Evolutionary conservation across 2,329 filamentous ascomycete genomes (phyloP).

Genomic region (Fusarium continuum): DNA sequence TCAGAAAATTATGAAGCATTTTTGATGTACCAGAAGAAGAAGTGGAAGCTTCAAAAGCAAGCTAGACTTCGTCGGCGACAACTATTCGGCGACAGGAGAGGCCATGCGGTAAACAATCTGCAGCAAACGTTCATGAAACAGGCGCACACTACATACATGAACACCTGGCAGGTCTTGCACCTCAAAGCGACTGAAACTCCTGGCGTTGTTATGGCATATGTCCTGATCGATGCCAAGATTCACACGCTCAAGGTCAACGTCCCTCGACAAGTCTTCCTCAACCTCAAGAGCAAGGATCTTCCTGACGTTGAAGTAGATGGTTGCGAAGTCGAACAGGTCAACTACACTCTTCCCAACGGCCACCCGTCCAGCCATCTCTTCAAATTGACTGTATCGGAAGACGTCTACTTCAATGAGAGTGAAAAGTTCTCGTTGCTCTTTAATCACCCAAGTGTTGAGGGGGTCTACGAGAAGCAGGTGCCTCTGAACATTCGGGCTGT

Average conservation of each 20-base stretch:
- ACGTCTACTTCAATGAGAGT: constrained; percentile 83
- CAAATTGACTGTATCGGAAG: constrained; percentile 89
- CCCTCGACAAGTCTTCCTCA: constrained; percentile 88
- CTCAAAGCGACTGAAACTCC: constrained; percentile 83
- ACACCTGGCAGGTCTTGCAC: constrained; percentile 94
- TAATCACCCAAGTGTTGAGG: constrained; percentile 93
- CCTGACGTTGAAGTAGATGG: constrained; percentile 88
- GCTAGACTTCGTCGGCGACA: constrained; percentile 86
- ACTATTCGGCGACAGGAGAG: constrained; percentile 86
- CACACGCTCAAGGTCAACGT: constrained; percentile 90
- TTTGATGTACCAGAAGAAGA: constrained; percentile 94
- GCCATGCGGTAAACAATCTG: constrained; percentile 60
- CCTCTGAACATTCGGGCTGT: constrained; percentile 88
- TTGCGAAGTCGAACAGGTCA: constrained; percentile 92
- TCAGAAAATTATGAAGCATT: constrained; percentile 89
- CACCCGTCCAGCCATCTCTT: constrained; percentile 94
- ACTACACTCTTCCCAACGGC: constrained; percentile 91
- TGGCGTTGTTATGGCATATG: constrained; percentile 86
- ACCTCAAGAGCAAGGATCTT: constrained; percentile 85
- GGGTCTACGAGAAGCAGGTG: constrained; percentile 94
- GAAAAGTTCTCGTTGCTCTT: constrained; percentile 85
- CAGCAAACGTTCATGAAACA: constrained; percentile 86
- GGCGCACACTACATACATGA: constrained; percentile 87
- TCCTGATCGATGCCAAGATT: constrained; percentile 92
- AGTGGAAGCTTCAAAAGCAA: constrained; percentile 98